A percentile compares a stretch with the other conserved stretches of the same genome.
Conservation (phyloP, 2,329 filamentous ascomycete genomes). For the Proliferodiscus dingleyae region DNA sequence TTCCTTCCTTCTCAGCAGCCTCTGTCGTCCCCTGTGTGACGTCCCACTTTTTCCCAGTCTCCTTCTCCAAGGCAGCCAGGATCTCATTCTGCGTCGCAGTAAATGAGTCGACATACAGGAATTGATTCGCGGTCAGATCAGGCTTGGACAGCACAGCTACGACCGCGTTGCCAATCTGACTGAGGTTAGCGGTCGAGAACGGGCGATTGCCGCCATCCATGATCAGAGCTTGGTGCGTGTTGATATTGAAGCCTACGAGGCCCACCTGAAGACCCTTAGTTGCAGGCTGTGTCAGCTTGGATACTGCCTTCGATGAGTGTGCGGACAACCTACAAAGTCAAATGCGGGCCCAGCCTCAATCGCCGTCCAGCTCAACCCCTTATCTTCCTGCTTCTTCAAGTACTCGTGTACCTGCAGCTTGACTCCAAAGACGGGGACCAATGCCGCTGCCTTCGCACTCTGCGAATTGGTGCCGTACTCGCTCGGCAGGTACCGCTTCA, state of each 20-base stretch:
- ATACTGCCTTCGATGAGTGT: too few species aligned
- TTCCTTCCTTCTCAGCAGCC: conserved; percentile 3
- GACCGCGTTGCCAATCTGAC: conserved; percentile 30
- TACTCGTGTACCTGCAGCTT: conserved; percentile 34
- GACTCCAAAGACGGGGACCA: conserved; percentile 28
- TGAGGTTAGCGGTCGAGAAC: conserved; percentile 29
- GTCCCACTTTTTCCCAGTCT: conserved; percentile 30
- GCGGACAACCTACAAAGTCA: conserved; percentile 19
- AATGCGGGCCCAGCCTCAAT: conserved; percentile 26
- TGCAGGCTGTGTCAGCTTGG: too few species aligned
- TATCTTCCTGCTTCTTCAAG: conserved; percentile 23
- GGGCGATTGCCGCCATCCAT: conserved; percentile 29
- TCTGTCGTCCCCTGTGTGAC: conserved; percentile 21
- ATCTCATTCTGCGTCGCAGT: conserved; percentile 31
- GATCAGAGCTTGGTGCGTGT: conserved; percentile 28
- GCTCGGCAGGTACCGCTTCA: conserved; percentile 54
- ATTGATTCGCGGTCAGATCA: conserved; percentile 32
- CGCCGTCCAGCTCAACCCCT: conserved; percentile 30
- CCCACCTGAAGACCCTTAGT: conserved; percentile 32
- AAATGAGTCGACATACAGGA: conserved; percentile 31
- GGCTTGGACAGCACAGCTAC: conserved; percentile 32
- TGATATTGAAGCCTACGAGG: conserved; percentile 32
- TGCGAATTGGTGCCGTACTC: conserved; percentile 40
- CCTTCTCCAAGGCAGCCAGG: conserved; percentile 28
- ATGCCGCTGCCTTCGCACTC: conserved; percentile 6